A percentile compares a stretch with the other conserved stretches of the same genome.
These are phyloP conservation scores for Gnomoniopsis sp. DNA, from an alignment of 2,329 filamentous ascomycete genomes.

Conservation along the genomic window DNA sequence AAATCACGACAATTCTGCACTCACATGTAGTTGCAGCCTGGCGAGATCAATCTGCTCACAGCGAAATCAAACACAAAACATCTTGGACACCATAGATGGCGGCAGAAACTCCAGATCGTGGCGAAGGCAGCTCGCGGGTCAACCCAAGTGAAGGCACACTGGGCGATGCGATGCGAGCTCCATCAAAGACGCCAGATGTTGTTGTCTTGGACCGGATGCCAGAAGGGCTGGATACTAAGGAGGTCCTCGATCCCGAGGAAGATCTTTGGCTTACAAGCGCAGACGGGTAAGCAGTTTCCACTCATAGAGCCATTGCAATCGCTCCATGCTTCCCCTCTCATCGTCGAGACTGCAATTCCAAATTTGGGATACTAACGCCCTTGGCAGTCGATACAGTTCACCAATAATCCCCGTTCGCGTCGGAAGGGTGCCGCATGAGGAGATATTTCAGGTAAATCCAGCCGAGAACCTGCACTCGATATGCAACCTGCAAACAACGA, in stretches of 20 bases:
- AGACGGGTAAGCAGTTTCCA: constrained; percentile 37
- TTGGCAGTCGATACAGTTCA: constrained; percentile 40
- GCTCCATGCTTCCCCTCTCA: neutral
- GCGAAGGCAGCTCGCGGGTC: constrained; percentile 7
- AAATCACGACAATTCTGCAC: neutral
- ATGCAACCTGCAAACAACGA: neutral
- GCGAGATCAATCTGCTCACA: too few species aligned
- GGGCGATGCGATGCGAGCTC: constrained; percentile 38
- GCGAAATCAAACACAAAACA: neutral
- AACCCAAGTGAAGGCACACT: constrained; percentile 25
- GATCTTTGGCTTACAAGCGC: constrained; percentile 48
- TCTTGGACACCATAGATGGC: neutral
- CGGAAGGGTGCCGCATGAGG: constrained; percentile 35
- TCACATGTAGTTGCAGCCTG: neutral
- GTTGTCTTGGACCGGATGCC: constrained; percentile 35
- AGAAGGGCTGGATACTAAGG: constrained; percentile 28
- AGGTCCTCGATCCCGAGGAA: constrained; percentile 36
- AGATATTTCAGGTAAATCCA: constrained; percentile 39
- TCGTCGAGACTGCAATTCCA: constrained; percentile 1
- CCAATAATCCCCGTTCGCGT: constrained; percentile 43
- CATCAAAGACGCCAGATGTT: constrained; percentile 34
- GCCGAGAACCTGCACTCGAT: neutral
- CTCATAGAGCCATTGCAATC: neutral
- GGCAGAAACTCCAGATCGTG: neutral
- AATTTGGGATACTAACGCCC: constrained; percentile 16